Evolutionary conservation across 164 flowering plant genomes (phyloP).

Genomic region (Umbellularia californica): DNA sequence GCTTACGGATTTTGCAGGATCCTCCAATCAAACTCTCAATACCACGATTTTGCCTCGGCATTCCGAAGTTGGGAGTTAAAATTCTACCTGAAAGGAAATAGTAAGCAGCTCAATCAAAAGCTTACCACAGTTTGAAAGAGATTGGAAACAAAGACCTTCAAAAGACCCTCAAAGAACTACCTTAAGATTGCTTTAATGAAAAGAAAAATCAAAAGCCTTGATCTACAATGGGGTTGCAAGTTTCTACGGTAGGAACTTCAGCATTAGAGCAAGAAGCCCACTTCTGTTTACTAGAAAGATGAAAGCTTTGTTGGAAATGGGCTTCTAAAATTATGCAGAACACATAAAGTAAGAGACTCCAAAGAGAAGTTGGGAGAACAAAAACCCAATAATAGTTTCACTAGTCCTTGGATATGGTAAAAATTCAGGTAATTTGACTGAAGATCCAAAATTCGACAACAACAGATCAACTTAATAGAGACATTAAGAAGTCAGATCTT

Average conservation of each 20-base stretch:
- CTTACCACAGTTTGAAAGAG: neutral
- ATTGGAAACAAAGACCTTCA: neutral
- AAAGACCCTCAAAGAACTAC: neutral
- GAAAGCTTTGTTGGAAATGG: too few relatives aligned
- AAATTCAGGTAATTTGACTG: neutral
- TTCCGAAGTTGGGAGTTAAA: slow-evolving; percentile 11
- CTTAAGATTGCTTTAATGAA: neutral
- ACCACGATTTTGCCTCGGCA: slow-evolving; percentile 48
- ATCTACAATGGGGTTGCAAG: neutral
- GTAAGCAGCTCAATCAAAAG: neutral
- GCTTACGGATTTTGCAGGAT: slow-evolving; percentile 61
- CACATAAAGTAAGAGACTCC: too few relatives aligned
- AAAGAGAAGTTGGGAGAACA: too few relatives aligned
- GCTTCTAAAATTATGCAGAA: too few relatives aligned
- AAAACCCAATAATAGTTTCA: too few relatives aligned
- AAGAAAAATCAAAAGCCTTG: neutral
- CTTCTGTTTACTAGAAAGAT: too few relatives aligned
- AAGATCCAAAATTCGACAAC: neutral
- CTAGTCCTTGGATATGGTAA: too few relatives aligned
- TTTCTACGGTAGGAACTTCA: neutral
- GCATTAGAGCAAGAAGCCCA: too few relatives aligned
- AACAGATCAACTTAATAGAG: neutral
- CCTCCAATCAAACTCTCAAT: slow-evolving; percentile 34
- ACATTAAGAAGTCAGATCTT: neutral
- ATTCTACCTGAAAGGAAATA: neutral